Evolutionary conservation across 2,329 filamentous ascomycete species (phyloP).

Genomic region (Blastomyces parvus): DNA sequence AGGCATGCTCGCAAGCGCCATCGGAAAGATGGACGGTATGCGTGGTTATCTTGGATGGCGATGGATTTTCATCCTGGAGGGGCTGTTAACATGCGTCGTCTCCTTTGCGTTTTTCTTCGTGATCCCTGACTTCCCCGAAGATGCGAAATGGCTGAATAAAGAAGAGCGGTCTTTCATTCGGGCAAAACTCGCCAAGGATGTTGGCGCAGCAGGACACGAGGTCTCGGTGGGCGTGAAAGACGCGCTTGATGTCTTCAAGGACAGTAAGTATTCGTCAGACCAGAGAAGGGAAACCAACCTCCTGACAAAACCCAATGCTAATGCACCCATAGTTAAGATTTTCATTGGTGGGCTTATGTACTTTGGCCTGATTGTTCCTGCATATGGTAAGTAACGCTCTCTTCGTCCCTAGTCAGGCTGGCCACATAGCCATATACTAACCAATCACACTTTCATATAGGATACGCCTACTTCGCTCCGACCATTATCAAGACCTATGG

Average conservation of each 20-base stretch:
- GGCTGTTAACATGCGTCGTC: slow-evolving; percentile 52
- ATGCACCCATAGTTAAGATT: slow-evolving; percentile 44
- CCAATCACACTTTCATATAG: slow-evolving; percentile 16
- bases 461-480: slow-evolving; percentile 67
- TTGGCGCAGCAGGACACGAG: slow-evolving; percentile 57
- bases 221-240: slow-evolving; percentile 51
- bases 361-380: slow-evolving; percentile 67
- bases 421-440: neutral
- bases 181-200: slow-evolving; percentile 57
- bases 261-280: slow-evolving; percentile 38
- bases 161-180: slow-evolving; percentile 60
- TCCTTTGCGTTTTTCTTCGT: slow-evolving; percentile 53
- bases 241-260: slow-evolving; percentile 56
- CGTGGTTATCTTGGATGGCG: slow-evolving; percentile 49
- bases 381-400: slow-evolving; percentile 44
- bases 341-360: slow-evolving; percentile 72
- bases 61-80: slow-evolving; percentile 53
- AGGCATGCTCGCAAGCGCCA: slow-evolving; percentile 50
- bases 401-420: neutral
- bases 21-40: slow-evolving; percentile 48
- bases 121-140: slow-evolving; percentile 65
- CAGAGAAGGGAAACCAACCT: neutral
- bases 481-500: slow-evolving; percentile 60
- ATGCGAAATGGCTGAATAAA: slow-evolving; percentile 61
- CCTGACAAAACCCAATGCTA: neutral